Percentiles rank a stretch among this genome's conserved stretches.
phyloP scores from a whole-genome alignment of 345 rosid species.

The Nephelium lappaceum region DNA sequence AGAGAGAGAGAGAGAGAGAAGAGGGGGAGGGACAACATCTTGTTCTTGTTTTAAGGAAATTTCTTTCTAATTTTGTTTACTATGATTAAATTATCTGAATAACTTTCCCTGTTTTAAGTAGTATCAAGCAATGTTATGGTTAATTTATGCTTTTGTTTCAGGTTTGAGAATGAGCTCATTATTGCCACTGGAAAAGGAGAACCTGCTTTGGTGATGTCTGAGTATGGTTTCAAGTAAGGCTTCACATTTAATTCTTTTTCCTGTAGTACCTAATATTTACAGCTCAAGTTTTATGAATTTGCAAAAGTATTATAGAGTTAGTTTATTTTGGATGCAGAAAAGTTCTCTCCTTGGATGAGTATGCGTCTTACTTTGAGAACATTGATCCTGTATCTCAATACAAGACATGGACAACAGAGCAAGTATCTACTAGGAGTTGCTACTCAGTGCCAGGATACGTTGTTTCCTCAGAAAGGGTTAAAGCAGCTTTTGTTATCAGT shows the following conservation, averaged over 20 bases:
- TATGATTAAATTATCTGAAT: not conserved
- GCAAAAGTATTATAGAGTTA: not conserved
- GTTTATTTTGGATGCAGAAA: constrained; percentile 37
- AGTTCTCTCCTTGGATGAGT: constrained; percentile 50
- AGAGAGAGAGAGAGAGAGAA: not conserved
- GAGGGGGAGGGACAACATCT: not conserved
- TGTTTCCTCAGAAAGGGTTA: constrained; percentile 36
- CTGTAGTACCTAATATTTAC: not conserved
- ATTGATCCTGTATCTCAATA: constrained; percentile 53
- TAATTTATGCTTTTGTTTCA: constrained; percentile 17
- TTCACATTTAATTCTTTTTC: constrained; percentile 10
- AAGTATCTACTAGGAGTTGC: constrained; percentile 12
- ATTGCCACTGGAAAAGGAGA: constrained; percentile 60
- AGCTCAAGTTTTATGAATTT: not conserved
- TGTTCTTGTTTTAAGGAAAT: not conserved
- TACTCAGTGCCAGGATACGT: constrained; percentile 18
- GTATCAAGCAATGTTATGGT: not conserved
- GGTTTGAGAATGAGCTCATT: constrained; percentile 48
- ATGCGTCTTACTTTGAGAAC: constrained; percentile 44
- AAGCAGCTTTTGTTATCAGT: constrained; percentile 48
- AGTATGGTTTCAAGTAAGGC: constrained; percentile 58
- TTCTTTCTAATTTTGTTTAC: not conserved
- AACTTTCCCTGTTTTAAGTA: not conserved
- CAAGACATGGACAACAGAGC: constrained; percentile 42
- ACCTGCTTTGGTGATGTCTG: constrained; percentile 51